A percentile compares a stretch with the other conserved stretches of the same genome.
Evolutionary conservation across 192 early-diverging fungal genomes (phyloP).

Genomic region (Paraglomus occultum): DNA sequence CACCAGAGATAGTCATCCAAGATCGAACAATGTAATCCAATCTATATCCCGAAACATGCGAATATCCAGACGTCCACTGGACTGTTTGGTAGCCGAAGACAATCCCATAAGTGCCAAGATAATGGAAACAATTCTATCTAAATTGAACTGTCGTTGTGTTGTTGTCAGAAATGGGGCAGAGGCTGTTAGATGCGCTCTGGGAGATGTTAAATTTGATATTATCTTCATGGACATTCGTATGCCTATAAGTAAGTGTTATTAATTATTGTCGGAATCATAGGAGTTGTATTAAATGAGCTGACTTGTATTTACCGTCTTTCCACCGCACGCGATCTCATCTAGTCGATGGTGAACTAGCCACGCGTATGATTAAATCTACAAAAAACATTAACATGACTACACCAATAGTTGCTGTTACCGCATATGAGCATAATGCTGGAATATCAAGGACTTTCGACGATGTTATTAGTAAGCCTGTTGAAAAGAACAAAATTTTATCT

Average conservation of each 20-base stretch:
- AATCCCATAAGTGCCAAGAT: constrained; percentile 89
- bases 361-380: constrained; percentile 93
- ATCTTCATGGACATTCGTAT: constrained; percentile 94
- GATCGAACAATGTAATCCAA: too few relatives aligned
- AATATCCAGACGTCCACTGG: constrained; percentile 35
- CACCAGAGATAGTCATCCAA: neutral
- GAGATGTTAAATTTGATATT: constrained; percentile 84
- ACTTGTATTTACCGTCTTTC: constrained; percentile 26
- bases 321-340: constrained; percentile 1
- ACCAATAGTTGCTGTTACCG: constrained; percentile 79
- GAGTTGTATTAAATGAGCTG: neutral
- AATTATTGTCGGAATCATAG: neutral
- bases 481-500: constrained; percentile 47
- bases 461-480: constrained; percentile 63
- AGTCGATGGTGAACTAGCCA: constrained; percentile 90
- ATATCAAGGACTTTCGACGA: constrained; percentile 53
- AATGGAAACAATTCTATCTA: constrained; percentile 81
- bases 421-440: constrained; percentile 59
- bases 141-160: constrained; percentile 75
- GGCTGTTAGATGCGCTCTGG: constrained; percentile 86
- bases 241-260: constrained; percentile 77
- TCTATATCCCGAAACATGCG: neutral
- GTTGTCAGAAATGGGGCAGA: constrained; percentile 89
- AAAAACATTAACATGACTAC: constrained; percentile 83
- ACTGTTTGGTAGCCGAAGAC: constrained; percentile 85